Evolutionary conservation across 805 yeast species (phyloP).

Genomic region (Komagataella pastoris): DNA sequence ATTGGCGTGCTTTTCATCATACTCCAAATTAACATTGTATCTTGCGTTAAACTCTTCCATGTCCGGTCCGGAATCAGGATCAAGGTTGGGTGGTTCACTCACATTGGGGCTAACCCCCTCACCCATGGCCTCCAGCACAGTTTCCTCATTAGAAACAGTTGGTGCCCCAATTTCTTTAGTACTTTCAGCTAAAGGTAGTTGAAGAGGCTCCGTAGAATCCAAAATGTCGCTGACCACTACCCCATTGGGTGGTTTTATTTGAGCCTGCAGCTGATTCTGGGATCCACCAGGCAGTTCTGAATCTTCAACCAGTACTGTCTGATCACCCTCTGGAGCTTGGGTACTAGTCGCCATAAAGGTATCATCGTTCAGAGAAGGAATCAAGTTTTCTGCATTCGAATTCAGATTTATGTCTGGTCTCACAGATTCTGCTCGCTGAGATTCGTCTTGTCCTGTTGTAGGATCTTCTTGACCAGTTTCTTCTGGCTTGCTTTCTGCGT

Average conservation of each 20-base stretch:
- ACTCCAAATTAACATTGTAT: not conserved
- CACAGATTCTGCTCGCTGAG: not conserved
- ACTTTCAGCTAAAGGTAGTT: not conserved
- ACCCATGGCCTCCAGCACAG: not conserved
- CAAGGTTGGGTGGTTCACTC: not conserved
- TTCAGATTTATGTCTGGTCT: not conserved
- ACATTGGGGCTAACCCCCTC: not conserved
- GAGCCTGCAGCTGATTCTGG: conserved; percentile 1
- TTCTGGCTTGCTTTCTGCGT: not conserved
- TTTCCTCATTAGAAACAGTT: not conserved
- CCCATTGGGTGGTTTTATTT: not conserved
- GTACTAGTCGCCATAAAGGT: not conserved
- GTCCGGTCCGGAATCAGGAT: not conserved
- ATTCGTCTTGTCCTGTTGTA: not conserved
- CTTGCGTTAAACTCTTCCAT: not conserved
- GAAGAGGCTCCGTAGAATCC: not conserved
- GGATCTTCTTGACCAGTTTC: not conserved
- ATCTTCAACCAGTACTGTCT: not conserved
- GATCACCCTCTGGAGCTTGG: not conserved
- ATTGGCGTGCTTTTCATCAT: not conserved
- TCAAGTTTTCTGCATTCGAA: not conserved
- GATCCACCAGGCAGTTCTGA: conserved; percentile 1
- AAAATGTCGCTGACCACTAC: conserved; percentile 2
- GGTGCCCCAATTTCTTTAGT: not conserved
- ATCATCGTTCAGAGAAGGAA: not conserved